Base-by-base conservation (phyloP, 1,139 yeast species). In the Pichia cactophila region DNA sequence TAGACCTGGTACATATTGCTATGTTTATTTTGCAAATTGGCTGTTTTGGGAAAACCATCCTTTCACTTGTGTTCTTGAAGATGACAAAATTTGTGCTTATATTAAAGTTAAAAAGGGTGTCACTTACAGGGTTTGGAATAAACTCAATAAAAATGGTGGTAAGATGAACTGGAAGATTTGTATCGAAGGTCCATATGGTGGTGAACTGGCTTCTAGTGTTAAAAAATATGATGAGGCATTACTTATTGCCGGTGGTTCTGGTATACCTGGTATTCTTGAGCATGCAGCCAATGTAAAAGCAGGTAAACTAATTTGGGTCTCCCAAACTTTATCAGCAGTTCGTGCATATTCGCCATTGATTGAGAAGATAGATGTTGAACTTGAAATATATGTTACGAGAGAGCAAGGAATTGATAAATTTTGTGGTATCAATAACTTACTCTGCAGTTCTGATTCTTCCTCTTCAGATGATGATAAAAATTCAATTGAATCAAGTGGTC, bases 191-290 rank as follows among this genome's bases (percentile, higher is more conserved):
- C 56, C 56, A 26, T 54, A 54, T 37, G 56, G 57, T 41, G 52
- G 48, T 29, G 31, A 43, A 12, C 20, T 29, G n/a, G 29, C 50
- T 59, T 60, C 73, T 28, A 61, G 62, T 23, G n/a, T 46, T 11
- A 44, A 46, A 12, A 64, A 77, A 49, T 83, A 76, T 61, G 80
- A 78, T 47, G 75, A 73, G 48, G 69, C 74, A 4, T 63, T 82
- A 23, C 69, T 84, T 44, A 58, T 83, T 48, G 80, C 83, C 3
- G 86, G 89, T 52, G 89, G 89, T 42, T 78, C 47, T 12, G 36
- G 43, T 33, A 17, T 49, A 44, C 35, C 48, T 42, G 49, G 46
- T 69, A 36, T 43, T 26, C 33, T 43, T 26, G 45, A 52, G 66
- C 67, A 70, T 56, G 71, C 72, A 5, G 58, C 62, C 36, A 64